These are phyloP conservation scores for Cryptococcus amylolentus DNA, from an alignment of 1,284 basidiomycete genomes.

Conservation along the genomic window DNA sequence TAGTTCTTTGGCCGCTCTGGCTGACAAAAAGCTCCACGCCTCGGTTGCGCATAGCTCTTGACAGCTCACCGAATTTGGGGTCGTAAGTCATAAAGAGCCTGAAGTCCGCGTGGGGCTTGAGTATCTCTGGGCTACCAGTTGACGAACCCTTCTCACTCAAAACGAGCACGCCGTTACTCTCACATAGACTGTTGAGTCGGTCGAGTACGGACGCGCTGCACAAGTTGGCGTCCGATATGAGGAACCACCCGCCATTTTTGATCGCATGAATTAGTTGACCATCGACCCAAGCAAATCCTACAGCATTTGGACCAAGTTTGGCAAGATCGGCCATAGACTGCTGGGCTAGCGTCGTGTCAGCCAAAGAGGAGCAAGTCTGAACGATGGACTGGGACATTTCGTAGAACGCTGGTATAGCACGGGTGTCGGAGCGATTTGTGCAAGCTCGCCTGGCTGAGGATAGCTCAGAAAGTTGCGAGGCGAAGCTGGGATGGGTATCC, in stretches of 20 bases:
- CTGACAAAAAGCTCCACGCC: conserved; percentile 73
- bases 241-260: conserved; percentile 81
- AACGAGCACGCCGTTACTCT: conserved; percentile 72
- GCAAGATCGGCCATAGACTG: conserved; percentile 47
- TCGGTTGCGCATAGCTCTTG: conserved; percentile 96
- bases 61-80: conserved; percentile 86
- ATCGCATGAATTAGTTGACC: conserved; percentile 88
- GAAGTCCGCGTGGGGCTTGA: conserved; percentile 84
- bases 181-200: conserved; percentile 94
- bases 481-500: conserved; percentile 16
- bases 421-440: conserved; percentile 11
- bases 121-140: conserved; percentile 66
- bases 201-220: conserved; percentile 96
- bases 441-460: conserved; percentile 17
- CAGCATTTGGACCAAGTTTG: conserved; percentile 49
- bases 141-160: conserved; percentile 88
- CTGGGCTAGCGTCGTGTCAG: conserved; percentile 16
- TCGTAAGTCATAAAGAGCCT: conserved; percentile 93
- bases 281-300: conserved; percentile 89
- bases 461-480: conserved; percentile 14
- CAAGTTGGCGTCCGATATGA: conserved; percentile 90
- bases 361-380: conserved; percentile 6
- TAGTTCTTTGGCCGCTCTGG: no score
- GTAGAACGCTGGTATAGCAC: conserved; percentile 13
- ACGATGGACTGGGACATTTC: conserved; percentile 3